Conservation (phyloP, 2,329 filamentous ascomycete genomes). For the Aspergillus novofumigatus region DNA sequence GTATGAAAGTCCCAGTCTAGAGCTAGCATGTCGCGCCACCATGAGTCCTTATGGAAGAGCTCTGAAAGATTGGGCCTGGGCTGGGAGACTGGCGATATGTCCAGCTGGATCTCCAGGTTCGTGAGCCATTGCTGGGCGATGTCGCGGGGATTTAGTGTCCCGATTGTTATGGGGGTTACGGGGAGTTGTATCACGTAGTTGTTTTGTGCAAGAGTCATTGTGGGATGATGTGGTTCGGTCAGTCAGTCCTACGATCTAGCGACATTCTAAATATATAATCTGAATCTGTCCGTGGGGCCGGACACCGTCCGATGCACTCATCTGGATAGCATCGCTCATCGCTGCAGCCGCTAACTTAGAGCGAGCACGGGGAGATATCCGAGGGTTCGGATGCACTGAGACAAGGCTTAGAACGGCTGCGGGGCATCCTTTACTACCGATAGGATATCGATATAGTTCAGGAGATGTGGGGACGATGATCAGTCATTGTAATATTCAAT, state of each 20-base stretch:
- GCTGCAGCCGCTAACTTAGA: background rate
- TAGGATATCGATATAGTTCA: background rate
- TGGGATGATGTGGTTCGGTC: background rate
- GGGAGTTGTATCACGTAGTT: slow-evolving; percentile 31
- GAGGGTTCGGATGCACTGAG: background rate
- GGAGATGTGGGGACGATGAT: background rate
- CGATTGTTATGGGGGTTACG: slow-evolving; percentile 16
- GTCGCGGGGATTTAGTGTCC: slow-evolving; percentile 18
- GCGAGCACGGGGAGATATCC: background rate
- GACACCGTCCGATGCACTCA: background rate
- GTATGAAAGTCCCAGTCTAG: slow-evolving; percentile 40
- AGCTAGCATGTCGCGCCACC: slow-evolving; percentile 40
- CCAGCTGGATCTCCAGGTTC: slow-evolving; percentile 22
- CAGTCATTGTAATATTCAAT: background rate
- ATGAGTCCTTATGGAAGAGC: slow-evolving; percentile 37
- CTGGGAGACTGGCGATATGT: background rate
- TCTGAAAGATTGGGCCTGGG: slow-evolving; percentile 11
- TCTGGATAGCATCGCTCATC: background rate
- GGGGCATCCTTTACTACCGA: background rate
- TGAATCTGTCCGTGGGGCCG: too few species aligned
- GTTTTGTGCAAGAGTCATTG: slow-evolving; percentile 16
- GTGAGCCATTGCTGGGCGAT: slow-evolving; percentile 33
- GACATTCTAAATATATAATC: background rate
- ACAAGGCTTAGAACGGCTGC: background rate
- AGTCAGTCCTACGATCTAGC: background rate